phyloP scores from a whole-genome alignment of 2,329 filamentous ascomycete species.

The Penicillium sp. region DNA sequence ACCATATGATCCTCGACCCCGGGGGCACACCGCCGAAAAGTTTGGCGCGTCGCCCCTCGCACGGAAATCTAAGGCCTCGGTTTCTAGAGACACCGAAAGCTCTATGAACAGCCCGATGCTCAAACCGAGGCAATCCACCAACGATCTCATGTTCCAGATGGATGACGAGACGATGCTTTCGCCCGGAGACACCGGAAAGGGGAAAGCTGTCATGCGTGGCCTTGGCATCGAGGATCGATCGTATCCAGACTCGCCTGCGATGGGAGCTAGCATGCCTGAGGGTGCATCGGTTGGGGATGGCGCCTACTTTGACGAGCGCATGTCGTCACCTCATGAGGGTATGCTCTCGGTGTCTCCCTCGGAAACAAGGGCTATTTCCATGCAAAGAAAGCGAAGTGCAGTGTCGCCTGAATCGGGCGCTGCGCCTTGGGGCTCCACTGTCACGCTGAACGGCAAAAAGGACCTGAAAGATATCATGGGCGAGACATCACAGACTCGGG shows the following conservation, averaged over 20 bases:
- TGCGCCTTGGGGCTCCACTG: conserved; percentile 49
- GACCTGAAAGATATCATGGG: conserved; percentile 73
- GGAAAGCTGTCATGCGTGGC: conserved; percentile 24
- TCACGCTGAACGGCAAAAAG: conserved; percentile 57
- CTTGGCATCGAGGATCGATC: conserved; percentile 15
- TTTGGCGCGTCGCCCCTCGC: conserved; percentile 42
- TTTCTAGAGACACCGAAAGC: conserved; percentile 37
- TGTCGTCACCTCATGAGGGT: conserved; percentile 21
- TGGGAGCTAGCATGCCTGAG: conserved; percentile 24
- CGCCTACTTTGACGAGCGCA: conserved; percentile 25
- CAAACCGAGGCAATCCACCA: conserved; percentile 60
- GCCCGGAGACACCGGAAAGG: conserved; percentile 23
- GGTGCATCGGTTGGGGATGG: conserved; percentile 21
- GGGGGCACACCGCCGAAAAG: conserved; percentile 62
- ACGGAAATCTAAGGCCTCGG: conserved; percentile 36
- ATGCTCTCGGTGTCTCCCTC: conserved; percentile 22
- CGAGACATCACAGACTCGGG: conserved; percentile 48
- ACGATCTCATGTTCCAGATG: conserved; percentile 90
- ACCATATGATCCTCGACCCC: conserved; percentile 55
- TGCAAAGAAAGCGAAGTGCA: conserved; percentile 21
- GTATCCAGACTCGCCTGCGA: conserved; percentile 21
- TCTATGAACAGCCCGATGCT: conserved; percentile 59
- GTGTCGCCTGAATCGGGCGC: conserved; percentile 26
- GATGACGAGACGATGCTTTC: conserved; percentile 61
- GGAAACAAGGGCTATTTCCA: conserved; percentile 14